Evolutionary conservation across 257 asterid genomes (phyloP).

Genomic region (Jacaranda mimosifolia): DNA sequence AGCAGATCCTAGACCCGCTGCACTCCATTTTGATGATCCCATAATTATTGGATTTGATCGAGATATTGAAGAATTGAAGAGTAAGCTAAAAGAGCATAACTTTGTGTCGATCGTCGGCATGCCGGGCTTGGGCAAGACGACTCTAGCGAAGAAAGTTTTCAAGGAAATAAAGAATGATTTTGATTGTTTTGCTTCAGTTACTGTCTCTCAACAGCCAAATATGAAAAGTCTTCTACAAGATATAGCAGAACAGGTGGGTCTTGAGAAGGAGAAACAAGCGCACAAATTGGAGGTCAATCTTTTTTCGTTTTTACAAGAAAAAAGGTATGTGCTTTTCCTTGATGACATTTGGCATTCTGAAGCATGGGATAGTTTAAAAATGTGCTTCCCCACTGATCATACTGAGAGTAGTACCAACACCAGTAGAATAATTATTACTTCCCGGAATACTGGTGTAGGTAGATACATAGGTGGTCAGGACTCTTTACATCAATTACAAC

Average conservation of each 20-base stretch:
- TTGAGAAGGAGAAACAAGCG: slow-evolving; percentile 21
- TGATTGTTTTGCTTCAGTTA: slow-evolving; percentile 13
- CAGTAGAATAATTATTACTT: slow-evolving; percentile 38
- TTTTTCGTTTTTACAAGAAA: neutral
- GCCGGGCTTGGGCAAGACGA: slow-evolving; percentile 27
- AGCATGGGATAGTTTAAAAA: slow-evolving; percentile 28
- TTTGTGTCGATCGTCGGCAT: slow-evolving; percentile 15
- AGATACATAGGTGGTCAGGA: slow-evolving; percentile 32
- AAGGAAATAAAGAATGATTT: neutral
- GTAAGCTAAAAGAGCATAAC: neutral
- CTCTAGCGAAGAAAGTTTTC: slow-evolving; percentile 19
- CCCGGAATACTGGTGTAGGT: slow-evolving; percentile 32
- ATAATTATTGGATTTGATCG: neutral
- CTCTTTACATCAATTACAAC: slow-evolving; percentile 27
- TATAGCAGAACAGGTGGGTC: slow-evolving; percentile 39
- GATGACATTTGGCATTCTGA: slow-evolving; percentile 39
- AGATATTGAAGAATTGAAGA: neutral
- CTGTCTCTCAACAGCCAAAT: slow-evolving; percentile 16
- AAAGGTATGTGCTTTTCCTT: slow-evolving; percentile 31
- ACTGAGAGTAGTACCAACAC: neutral
- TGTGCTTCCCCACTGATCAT: neutral
- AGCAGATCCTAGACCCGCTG: neutral
- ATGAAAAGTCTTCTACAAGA: slow-evolving; percentile 2
- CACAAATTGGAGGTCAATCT: slow-evolving; percentile 14
- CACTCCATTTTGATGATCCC: slow-evolving; percentile 16